Base-by-base conservation (phyloP, 257 asterid genomes). In the Agastache rugosa region DNA sequence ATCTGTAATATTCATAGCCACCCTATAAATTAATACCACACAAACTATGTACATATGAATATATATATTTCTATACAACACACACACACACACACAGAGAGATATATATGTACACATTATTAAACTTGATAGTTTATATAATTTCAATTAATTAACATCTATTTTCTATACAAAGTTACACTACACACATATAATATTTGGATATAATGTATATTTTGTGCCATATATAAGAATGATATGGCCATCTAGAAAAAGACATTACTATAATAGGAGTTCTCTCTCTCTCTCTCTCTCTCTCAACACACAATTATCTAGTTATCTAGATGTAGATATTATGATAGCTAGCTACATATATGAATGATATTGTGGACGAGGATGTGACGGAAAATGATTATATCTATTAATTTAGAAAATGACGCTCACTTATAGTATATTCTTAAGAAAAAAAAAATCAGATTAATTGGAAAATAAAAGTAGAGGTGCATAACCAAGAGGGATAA, bases 391-490 rank as follows among this genome's bases (percentile, higher is more conserved):
- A 73, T 62, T n/a, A 34, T 72, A 47, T 58, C 62, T 50, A 51
- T 63, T 34, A 12, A 60, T 73, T 2, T 42, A 42, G 70, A 75
- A 45, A 75, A 59, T 44, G 69, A 67, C 63, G 19, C 7, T 58
- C 69, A 44, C 53, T 67, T 54, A 54, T 66, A 6, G 20, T 1
- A 60, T 29, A 5, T 53, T 54, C 12, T 19, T 20, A 2, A 54
- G 11, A 39, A 8, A 8, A 8, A 39, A 39, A 1, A 20, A 22
- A 0, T 55, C 25, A 17, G 25, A 50, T 22, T 23, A 5, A 3
- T 55, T 17, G 58, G 1, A 20, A 20, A 55, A 9, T 20, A 51
- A 19, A 8, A n/a, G 55, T 48, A 48, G 55, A 16, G 29, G 29
- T 20, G 15, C 59, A 53, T 17, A 11, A 34, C 14, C 41, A 59